Evolutionary conservation across 2,329 filamentous ascomycete species (phyloP), one percentile per base, ranked within the genome.

Genomic region (Rhynchosporium secalis): DNA sequence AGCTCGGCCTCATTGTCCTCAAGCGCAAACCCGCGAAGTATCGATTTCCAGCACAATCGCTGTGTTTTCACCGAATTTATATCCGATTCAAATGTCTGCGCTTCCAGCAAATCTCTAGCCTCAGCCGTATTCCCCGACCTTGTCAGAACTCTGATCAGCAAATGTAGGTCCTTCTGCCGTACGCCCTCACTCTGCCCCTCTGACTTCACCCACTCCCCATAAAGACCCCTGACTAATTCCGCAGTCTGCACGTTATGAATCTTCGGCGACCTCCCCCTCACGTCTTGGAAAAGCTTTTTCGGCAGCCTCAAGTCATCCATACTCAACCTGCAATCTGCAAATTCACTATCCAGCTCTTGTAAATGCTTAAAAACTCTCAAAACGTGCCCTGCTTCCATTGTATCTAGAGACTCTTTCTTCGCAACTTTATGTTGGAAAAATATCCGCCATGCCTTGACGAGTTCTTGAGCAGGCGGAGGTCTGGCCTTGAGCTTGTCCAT

Each of bases 301-400:
- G 43, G n/a, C n/a, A 20, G 8, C 15, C 38, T 61, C 28, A 73
- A 31, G 58, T 70, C 63, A 12, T 61, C 46, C 15, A 51, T 15
- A 4, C 38, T 59, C 28, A 71, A 55, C 7, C 59, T 64, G 10
- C 56, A 65, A 28, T 62, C 66, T 26, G 68, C 66, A 12, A 63
- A 62, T 40, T 38, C 52, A 63, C 60, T 46, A 20, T 68, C 68
- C 38, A 61, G 41, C 38, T 76, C 75, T 66, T 81, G 76, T 59
- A 91, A 78, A 72, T 91, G 84, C 28, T 81, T 76, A 62, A 91
- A 82, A 48, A 91, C 85, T 45, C 79, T 76, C 36, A 81, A 72
- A 26, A 83, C 80, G 68, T 86, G 78, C n/a, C 80, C 75, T 0
- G 89, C 88, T 70, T 95, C 88, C 47, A 87, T 81, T 69, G 85